Evolutionary conservation across 2,329 filamentous ascomycete species (phyloP), one percentile per base, ranked within the genome.

Genomic region (Pseudocercospora cruenta): DNA sequence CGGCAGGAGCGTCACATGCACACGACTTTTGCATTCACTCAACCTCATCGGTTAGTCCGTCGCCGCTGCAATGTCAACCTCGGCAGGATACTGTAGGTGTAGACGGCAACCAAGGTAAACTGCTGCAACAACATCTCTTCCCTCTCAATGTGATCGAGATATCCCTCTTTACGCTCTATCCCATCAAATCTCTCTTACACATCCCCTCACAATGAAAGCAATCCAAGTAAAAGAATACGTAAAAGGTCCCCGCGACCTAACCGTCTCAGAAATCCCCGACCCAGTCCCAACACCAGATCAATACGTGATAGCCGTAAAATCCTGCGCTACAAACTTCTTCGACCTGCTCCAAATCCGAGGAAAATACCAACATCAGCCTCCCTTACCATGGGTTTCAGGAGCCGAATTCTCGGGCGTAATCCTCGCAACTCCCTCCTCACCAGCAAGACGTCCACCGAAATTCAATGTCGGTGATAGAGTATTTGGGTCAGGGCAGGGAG

Each of bases 281-380:
- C 94, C 93, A 0, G 81, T 82, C 1, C 92, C 93, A 1, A 83
- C 85, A 8, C 80, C 88, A 33, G 83, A 91, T 75, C 88, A 97
- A 81, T 98, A 97, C 78, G 85, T 96, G 69, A 91, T 98, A 77
- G 87, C 89, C 75, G 91, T 98, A 74, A 91, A 93, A 80, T 92
- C 94, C 55, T 87, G 91, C 0, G 94, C 93, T 21, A 92, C 92
- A 74, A 98, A 98, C 82, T 98, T 98, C 86, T 98, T 97, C 83
- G 94, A 98, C 78, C 91, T 97, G 65, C 88, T 98, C 62, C 94
- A 98, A 77, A 93, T 97, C 76, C 90, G 93, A 76, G 94, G 94
- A 64, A 96, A 96, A 86, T 98, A 98, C 81, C 94, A 98, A 77
- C 86, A 92, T 77, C 94, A 97, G 74, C 93, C 93, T 0, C 88